Base-by-base conservation (phyloP, 345 rosid species). In the Gossypioides kirkii region DNA sequence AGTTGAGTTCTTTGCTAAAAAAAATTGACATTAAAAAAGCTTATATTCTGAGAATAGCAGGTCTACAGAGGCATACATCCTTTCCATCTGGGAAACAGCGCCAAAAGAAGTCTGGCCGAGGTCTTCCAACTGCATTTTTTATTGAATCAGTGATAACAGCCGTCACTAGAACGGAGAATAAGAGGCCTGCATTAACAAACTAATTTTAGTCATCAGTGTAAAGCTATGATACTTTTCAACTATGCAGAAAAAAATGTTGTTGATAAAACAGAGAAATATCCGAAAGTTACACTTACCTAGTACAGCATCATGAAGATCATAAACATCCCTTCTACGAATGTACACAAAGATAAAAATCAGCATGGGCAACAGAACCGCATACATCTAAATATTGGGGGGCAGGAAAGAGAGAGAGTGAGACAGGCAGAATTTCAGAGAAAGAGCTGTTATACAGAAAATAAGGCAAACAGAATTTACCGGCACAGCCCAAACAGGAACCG, bases 31-130 rank as follows among this genome's bases (percentile, higher is more conserved):
- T 59, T 67, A 7, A 23, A 47, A 14, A 63, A 63, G 17, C 41
- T 63, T 56, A 65, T 58, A 46, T 58, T 70, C 58, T 49, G 20
- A 9, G 11, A 53, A 28, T 25, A 67, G 66, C 71, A 72, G 69
- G 65, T 55, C 18, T 41, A 59, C 49, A 61, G 69, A 73, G 64
- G 60, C 88, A 65, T 87, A 92, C 97, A 71, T 85, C 96, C 74
- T 86, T 83, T 58, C 98, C 98, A 84, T 94, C 97, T 0, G 96
- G 98, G 78, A 94, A 94, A 78, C 97, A 94, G 36, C 95, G 97
- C 96, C 97, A 89, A 83, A 89, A 94, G 83, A 94, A 94, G 81
- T 94, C 93, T 43, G 98, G 98, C n/a, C 95, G 86, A 65, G 97
- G 97, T 68, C 89, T 71, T 70, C 98, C 98, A 70, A 84, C 93